A percentile compares a stretch with the other conserved stretches of the same genome.
phyloP scores from a whole-genome alignment of 2,329 filamentous ascomycete genomes.

The Venturia effusa region DNA sequence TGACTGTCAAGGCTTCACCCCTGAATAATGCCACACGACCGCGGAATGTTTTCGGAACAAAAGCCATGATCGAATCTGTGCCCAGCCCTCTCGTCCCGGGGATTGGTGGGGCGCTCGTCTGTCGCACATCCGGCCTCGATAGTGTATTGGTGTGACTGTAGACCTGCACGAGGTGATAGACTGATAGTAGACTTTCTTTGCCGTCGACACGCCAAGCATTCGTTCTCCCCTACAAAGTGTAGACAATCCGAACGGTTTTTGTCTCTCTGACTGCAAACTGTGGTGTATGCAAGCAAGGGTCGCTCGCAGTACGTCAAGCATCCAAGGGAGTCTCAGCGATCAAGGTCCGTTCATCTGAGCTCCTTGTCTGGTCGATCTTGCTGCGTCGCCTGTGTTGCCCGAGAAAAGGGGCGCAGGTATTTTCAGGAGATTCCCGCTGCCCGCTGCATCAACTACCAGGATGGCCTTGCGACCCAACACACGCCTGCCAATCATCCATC shows the following conservation, averaged over 20 bases:
- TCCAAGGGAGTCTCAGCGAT: not conserved
- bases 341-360: not conserved
- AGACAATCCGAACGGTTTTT: not conserved
- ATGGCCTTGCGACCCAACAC: not conserved
- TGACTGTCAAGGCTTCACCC: not conserved
- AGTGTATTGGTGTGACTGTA: not conserved
- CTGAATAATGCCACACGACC: not conserved
- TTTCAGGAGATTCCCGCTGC: not conserved
- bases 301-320: not conserved
- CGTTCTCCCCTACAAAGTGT: not conserved
- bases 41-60: not conserved
- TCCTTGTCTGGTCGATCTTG: not conserved
- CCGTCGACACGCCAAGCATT: not conserved
- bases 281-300: not conserved
- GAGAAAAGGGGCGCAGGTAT: not conserved
- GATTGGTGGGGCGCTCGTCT: not conserved
- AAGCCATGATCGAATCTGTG: conserved; percentile 1
- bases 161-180: too few species aligned
- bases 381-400: not conserved
- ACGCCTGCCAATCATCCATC: not conserved
- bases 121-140: not conserved
- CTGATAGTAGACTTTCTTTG: too few species aligned
- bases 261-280: not conserved
- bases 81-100: not conserved
- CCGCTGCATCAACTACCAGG: not conserved